These are phyloP conservation scores for Rasamsonia emersonii DNA, from an alignment of 2,329 filamentous ascomycete species.

Conservation along the genomic window DNA sequence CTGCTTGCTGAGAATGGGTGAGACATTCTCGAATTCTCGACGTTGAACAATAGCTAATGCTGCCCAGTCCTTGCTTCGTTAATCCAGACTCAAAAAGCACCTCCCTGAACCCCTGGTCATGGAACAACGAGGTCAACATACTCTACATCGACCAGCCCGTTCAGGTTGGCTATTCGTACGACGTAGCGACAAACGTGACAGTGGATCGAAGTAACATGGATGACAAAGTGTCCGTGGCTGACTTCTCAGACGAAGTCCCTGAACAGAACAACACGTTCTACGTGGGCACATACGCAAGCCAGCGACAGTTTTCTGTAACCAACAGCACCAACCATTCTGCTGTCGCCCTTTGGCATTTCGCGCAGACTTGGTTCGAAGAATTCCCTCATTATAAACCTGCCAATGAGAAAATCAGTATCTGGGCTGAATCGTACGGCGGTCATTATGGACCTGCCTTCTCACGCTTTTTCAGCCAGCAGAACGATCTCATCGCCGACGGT, in stretches of 20 bases:
- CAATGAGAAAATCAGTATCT: constrained; percentile 22
- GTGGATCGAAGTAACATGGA: not conserved
- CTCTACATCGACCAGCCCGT: constrained; percentile 56
- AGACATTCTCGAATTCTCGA: no score
- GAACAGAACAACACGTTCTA: constrained; percentile 45
- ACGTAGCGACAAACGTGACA: constrained; percentile 7
- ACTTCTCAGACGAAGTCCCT: constrained; percentile 11
- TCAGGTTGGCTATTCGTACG: constrained; percentile 44
- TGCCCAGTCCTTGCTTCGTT: constrained; percentile 46
- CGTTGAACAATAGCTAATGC: no score
- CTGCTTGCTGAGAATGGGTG: constrained; percentile 30
- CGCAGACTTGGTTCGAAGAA: constrained; percentile 39
- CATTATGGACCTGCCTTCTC: constrained; percentile 29
- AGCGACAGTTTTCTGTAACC: constrained; percentile 26
- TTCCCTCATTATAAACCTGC: constrained; percentile 32
- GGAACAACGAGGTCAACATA: constrained; percentile 52
- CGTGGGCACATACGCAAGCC: constrained; percentile 44
- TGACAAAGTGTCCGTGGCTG: not conserved
- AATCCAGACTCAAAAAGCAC: constrained; percentile 35
- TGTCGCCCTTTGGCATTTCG: constrained; percentile 47
- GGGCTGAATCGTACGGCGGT: constrained; percentile 29
- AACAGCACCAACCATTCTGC: constrained; percentile 40
- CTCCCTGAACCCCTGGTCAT: constrained; percentile 45
- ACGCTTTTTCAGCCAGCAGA: constrained; percentile 29
- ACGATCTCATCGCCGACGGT: constrained; percentile 27